Conservation (phyloP, 2,329 filamentous ascomycete species). For the Cladosporium sp. region DNA sequence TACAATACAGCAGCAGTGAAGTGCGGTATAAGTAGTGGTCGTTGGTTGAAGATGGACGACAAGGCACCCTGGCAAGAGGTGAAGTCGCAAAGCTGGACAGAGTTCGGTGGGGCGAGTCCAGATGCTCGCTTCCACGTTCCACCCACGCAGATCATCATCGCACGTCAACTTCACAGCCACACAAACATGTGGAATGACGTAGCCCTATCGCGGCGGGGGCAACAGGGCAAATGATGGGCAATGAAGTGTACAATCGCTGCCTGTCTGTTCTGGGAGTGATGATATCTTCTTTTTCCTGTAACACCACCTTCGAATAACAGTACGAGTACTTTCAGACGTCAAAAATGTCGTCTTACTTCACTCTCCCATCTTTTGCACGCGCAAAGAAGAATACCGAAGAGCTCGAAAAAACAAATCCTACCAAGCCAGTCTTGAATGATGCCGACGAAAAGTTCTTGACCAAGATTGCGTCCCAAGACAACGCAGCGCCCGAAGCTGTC, state of each 20-base stretch:
- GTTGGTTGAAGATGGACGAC: background rate
- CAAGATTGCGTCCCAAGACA: constrained; percentile 47
- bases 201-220: constrained; percentile 1
- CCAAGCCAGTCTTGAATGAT: constrained; percentile 56
- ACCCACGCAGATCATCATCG: constrained; percentile 4
- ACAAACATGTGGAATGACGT: constrained; percentile 3
- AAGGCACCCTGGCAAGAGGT: background rate
- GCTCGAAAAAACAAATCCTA: constrained; percentile 38
- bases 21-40: background rate
- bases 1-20: background rate
- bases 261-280: background rate
- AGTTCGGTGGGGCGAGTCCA: background rate
- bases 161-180: constrained; percentile 3
- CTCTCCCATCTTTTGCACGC: constrained; percentile 36
- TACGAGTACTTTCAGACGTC: background rate
- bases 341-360: constrained; percentile 36
- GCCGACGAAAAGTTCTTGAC: constrained; percentile 61
- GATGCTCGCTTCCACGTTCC: background rate
- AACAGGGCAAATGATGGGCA: background rate
- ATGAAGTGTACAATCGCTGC: background rate
- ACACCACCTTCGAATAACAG: background rate
- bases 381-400: constrained; percentile 39
- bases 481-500: constrained; percentile 45
- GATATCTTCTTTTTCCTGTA: background rate
- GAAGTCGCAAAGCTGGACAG: constrained; percentile 7